Percentiles rank a stretch among this genome's conserved stretches.
Evolutionary conservation across 345 rosid species (phyloP).

Genomic region (Eucalyptus urophylla): DNA sequence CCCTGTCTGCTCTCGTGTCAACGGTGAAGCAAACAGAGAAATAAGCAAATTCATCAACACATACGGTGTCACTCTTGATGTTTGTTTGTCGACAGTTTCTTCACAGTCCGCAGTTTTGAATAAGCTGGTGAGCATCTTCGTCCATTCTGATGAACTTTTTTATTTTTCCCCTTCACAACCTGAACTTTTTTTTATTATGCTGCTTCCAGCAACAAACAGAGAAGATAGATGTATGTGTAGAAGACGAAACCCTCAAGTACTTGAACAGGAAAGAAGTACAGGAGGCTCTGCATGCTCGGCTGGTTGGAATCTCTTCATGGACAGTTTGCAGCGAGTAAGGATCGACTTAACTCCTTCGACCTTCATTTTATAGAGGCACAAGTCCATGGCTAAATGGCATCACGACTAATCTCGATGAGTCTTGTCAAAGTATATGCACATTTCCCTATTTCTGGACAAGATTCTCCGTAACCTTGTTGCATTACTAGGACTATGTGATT

Average conservation of each 20-base stretch:
- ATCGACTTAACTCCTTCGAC: background rate
- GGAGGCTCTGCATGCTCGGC: constrained; percentile 35
- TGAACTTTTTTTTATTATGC: background rate
- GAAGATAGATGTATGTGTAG: constrained; percentile 28
- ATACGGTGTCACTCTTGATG: constrained; percentile 29
- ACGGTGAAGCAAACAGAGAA: background rate
- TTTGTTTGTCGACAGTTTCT: constrained; percentile 12
- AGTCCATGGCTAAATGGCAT: background rate
- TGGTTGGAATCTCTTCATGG: constrained; percentile 27
- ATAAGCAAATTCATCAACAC: constrained; percentile 3
- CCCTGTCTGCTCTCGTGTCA: constrained; percentile 8
- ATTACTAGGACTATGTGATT: background rate
- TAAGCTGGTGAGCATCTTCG: constrained; percentile 1
- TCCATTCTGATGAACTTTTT: background rate
- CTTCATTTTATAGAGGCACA: background rate
- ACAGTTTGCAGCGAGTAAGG: constrained; percentile 26
- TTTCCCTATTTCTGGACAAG: background rate
- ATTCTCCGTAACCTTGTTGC: background rate
- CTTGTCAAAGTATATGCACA: background rate
- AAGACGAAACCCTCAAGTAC: constrained; percentile 17
- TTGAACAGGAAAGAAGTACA: constrained; percentile 47
- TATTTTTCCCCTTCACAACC: background rate
- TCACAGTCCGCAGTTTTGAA: constrained; percentile 18
- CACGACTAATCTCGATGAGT: background rate
- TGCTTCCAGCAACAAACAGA: constrained; percentile 6